These are phyloP conservation scores for Solidago caesia DNA, from an alignment of 129 eudicot genomes.

Conservation along the genomic window DNA sequence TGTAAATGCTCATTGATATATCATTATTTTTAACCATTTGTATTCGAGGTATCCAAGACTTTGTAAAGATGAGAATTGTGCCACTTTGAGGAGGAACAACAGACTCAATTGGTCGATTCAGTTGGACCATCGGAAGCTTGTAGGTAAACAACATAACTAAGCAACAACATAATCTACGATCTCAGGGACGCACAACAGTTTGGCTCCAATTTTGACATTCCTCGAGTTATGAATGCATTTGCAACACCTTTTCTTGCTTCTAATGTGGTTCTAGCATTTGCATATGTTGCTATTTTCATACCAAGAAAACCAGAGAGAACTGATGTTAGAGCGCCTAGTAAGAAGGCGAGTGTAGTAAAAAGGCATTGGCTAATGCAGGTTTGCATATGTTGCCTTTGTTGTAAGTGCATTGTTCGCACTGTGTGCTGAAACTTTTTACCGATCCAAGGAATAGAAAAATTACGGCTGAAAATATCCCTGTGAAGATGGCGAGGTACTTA, in stretches of 20 bases:
- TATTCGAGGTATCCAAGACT: neutral
- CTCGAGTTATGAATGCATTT: constrained; percentile 33
- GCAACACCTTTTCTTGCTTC: constrained; percentile 56
- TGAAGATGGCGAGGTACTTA: constrained; percentile 51
- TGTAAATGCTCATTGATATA: neutral
- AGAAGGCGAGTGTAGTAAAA: constrained; percentile 51
- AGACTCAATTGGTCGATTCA: neutral
- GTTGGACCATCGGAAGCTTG: too few relatives aligned
- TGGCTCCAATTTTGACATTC: too few relatives aligned
- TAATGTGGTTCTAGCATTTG: constrained; percentile 56
- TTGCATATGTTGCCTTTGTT: constrained; percentile 44
- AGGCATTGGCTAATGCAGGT: constrained; percentile 56
- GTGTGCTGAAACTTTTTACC: constrained; percentile 50
- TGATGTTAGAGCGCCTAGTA: constrained; percentile 48
- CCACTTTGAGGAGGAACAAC: neutral
- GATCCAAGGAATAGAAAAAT: constrained; percentile 58
- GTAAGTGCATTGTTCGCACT: constrained; percentile 49
- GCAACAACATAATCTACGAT: too few relatives aligned
- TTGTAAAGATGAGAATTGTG: neutral
- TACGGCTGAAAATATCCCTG: constrained; percentile 30
- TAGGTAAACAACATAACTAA: too few relatives aligned
- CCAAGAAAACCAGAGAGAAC: constrained; percentile 60
- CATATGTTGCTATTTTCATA: constrained; percentile 33
- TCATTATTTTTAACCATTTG: neutral
- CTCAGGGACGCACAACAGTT: too few relatives aligned